Percentiles rank a stretch among this genome's conserved stretches.
phyloP scores from a whole-genome alignment of 805 yeast genomes.

The Lipomyces orientalis region DNA sequence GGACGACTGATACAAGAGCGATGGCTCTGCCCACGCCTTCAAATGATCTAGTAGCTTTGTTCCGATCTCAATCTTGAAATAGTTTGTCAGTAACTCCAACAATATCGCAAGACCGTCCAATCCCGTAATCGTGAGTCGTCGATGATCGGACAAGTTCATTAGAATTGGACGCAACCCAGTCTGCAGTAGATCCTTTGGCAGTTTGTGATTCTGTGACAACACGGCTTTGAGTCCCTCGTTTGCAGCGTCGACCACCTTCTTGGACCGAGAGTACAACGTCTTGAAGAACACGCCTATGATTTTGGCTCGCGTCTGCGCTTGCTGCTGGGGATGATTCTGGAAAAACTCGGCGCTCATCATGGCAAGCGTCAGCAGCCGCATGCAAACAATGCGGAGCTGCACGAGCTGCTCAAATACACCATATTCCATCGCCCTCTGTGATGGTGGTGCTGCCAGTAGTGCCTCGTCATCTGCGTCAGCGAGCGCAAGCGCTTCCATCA shows the following conservation, averaged over 20 bases:
- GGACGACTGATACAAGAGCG: constrained; percentile 73
- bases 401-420: constrained; percentile 87
- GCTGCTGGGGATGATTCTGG: constrained; percentile 62
- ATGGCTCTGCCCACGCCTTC: constrained; percentile 94
- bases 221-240: constrained; percentile 85
- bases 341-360: constrained; percentile 84
- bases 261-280: constrained; percentile 82
- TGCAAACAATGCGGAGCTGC: constrained; percentile 87
- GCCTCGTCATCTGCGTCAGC: constrained; percentile 99
- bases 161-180: constrained; percentile 94
- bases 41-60: constrained; percentile 88
- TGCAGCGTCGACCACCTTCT: constrained; percentile 90
- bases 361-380: constrained; percentile 79
- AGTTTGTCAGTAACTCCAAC: constrained; percentile 83
- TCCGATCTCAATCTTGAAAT: constrained; percentile 97
- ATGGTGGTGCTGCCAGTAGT: constrained; percentile 67
- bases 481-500: constrained; percentile 88
- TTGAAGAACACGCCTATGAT: constrained; percentile 94
- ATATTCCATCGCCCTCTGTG: constrained; percentile 79
- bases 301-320: constrained; percentile 67
- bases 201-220: constrained; percentile 79
- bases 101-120: constrained; percentile 88
- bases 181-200: constrained; percentile 94
- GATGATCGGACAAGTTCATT: constrained; percentile 92
- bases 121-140: constrained; percentile 85